Evolutionary conservation across 176 grass and related monocot genomes (phyloP).

Genomic region (Zoysia pacifica): DNA sequence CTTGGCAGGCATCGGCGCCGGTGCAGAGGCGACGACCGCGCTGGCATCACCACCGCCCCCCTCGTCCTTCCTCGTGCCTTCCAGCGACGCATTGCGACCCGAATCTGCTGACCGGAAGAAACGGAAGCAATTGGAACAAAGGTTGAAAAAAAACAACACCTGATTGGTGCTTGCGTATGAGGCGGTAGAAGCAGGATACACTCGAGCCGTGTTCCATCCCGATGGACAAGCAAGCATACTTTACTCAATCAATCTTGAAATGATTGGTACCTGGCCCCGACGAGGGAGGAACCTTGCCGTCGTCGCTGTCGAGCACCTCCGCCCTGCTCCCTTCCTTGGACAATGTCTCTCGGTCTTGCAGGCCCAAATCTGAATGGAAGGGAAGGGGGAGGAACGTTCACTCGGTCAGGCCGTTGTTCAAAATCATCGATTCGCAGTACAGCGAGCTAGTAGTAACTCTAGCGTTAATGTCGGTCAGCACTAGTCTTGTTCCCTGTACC

Average conservation of each 20-base stretch:
- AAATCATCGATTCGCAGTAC: not conserved
- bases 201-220: not conserved
- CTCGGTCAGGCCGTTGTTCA: not conserved
- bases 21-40: not conserved
- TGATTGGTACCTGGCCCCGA: constrained; percentile 21
- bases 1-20: not conserved
- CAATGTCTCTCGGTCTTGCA: not conserved
- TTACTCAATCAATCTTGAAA: not conserved
- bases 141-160: not conserved
- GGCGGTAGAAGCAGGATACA: not conserved
- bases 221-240: not conserved
- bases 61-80: too few relatives aligned
- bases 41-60: constrained; percentile 7
- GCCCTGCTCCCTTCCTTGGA: constrained; percentile 43
- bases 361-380: constrained; percentile 36
- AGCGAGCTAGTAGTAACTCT: not conserved
- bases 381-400: not conserved
- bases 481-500: not conserved
- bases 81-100: constrained; percentile 23
- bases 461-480: not conserved
- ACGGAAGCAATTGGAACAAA: not conserved
- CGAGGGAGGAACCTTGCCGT: not conserved
- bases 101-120: constrained; percentile 35
- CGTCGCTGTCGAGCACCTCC: constrained; percentile 45
- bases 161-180: constrained; percentile 30